phyloP scores from a whole-genome alignment of 75 land plant species.

The Azolla pinnata region DNA sequence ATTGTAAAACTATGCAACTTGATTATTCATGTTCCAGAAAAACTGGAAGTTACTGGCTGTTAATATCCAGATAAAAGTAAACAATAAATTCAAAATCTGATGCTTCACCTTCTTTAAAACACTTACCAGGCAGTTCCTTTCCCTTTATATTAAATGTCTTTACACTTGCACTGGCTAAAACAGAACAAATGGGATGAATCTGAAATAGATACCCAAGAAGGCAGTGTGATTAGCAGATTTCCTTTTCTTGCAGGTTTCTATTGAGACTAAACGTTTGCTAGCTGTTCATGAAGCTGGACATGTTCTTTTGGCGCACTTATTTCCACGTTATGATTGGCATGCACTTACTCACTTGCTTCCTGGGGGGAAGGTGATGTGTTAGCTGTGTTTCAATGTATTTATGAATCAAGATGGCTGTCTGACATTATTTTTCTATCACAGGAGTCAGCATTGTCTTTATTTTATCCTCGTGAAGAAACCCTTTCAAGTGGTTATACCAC shows the following conservation, averaged over 20 bases:
- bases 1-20: no score
- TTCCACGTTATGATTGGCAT: conserved; percentile 94
- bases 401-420: not conserved
- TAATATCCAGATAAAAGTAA: no score
- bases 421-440: no score
- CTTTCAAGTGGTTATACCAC: conserved; percentile 69
- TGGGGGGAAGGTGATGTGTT: conserved; percentile 55
- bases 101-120: no score
- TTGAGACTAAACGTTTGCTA: conserved; percentile 64
- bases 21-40: no score
- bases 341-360: conserved; percentile 90
- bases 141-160: no score
- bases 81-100: no score
- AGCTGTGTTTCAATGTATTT: not conserved
- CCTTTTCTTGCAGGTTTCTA: conserved; percentile 36
- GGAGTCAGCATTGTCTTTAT: conserved; percentile 79
- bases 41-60: no score
- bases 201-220: no score
- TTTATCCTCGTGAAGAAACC: conserved; percentile 80
- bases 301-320: conserved; percentile 81
- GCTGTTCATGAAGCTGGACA: conserved; percentile 99
- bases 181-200: no score
- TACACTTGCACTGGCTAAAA: no score
- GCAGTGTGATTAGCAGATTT: not conserved
- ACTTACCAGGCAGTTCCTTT: no score